Evolutionary conservation across 1,139 yeast genomes (phyloP), one percentile per base, ranked within the genome.

Genomic region (Arxiozyma telluris): DNA sequence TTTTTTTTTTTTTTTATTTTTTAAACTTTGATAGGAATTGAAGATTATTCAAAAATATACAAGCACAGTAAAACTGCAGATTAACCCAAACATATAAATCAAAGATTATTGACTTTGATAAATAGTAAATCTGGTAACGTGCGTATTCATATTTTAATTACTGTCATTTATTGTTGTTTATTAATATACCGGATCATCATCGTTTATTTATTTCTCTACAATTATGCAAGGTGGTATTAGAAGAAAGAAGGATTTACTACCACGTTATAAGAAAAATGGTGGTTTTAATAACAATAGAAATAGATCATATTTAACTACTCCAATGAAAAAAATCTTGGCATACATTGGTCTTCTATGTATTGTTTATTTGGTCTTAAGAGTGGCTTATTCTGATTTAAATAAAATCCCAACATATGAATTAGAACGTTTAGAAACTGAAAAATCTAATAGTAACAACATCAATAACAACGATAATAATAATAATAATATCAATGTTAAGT

Each of bases 281-380:
- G 30, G 18, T 18, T 27, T 18, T 12, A 41, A 48, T n/a, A 50
- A 50, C 20, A 38, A 25, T 17, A 56, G 58, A 27, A 58, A 62
- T 30, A 39, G 21, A 6, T 25, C 39, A 23, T 62, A 58, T 50
- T 65, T 76, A 58, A 74, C 79, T 1, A 75, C 79, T 3, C 77
- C 78, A 27, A 71, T 73, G 72, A 74, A 75, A 61, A 75, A 74
- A 57, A 54, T 73, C 27, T 18, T 74, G 0, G 68, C 66, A 1
- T 76, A 76, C 57, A 48, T 70, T 7, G n/a, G 67, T 12, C 60
- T 73, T 25, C 61, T 76, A 45, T 38, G 58, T 17, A 44, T 64
- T n/a, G 58, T 73, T 25, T 71, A 71, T 11, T 54, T 65, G 4
- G 53, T 72, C 47, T 61, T 75, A 23, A 65, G 67, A 50, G 57